These are phyloP conservation scores for Mortierella sp. DNA, from an alignment of 371 early-diverging fungal species.

Conservation along the genomic window DNA sequence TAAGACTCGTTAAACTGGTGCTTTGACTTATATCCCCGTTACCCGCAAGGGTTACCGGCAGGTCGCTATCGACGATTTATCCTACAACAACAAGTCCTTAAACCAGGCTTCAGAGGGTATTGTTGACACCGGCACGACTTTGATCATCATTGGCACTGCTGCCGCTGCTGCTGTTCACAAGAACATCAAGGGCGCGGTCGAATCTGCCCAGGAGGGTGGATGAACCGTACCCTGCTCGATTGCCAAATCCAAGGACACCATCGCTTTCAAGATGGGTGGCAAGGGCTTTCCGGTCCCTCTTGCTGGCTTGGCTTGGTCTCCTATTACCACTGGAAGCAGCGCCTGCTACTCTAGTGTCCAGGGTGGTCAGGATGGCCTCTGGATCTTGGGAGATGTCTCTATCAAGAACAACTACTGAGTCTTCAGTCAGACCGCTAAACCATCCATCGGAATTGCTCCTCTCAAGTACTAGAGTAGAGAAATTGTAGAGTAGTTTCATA, in stretches of 20 bases:
- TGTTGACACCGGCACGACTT: slow-evolving; percentile 57
- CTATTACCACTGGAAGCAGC: slow-evolving; percentile 1
- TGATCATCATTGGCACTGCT: slow-evolving; percentile 34
- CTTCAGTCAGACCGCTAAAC: slow-evolving; percentile 43
- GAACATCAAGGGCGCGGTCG: slow-evolving; percentile 10
- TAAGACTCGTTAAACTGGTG: slow-evolving; percentile 63
- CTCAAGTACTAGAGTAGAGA: slow-evolving; percentile 21
- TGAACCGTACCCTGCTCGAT: slow-evolving; percentile 39
- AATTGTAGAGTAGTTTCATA: too few relatives aligned
- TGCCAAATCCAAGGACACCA: not conserved
- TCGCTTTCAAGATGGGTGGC: slow-evolving; percentile 25
- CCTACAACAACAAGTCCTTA: slow-evolving; percentile 11
- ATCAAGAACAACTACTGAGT: slow-evolving; percentile 64
- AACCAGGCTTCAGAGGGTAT: slow-evolving; percentile 30
- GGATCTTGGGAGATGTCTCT: slow-evolving; percentile 63
- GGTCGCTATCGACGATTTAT: slow-evolving; percentile 16
- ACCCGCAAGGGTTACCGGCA: slow-evolving; percentile 64
- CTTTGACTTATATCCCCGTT: slow-evolving; percentile 70
- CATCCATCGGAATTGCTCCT: slow-evolving; percentile 36
- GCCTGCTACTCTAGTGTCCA: slow-evolving; percentile 37
- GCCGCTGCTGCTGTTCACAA: slow-evolving; percentile 26
- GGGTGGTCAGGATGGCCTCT: slow-evolving; percentile 25
- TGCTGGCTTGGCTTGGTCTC: slow-evolving; percentile 25
- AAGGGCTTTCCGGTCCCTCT: slow-evolving; percentile 19
- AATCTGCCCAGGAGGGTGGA: slow-evolving; percentile 7